Evolutionary conservation across 257 asterid species (phyloP).

Genomic region (Leonotis leonurus): DNA sequence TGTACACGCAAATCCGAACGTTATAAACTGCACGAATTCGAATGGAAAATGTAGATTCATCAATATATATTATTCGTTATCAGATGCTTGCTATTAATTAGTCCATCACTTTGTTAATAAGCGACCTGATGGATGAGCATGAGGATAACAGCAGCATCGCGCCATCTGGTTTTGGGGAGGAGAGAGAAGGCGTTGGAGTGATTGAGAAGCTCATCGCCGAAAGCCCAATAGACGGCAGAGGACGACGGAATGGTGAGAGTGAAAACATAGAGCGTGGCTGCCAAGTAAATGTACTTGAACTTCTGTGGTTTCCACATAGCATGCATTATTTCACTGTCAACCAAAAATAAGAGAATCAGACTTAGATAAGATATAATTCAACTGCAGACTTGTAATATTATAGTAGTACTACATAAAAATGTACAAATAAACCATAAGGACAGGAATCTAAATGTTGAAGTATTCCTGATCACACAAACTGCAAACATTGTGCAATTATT

Average conservation of each 20-base stretch:
- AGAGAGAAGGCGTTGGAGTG: conserved; percentile 78
- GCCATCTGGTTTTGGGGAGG: conserved; percentile 53
- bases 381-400: too few relatives aligned
- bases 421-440: too few relatives aligned
- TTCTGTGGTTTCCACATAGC: conserved; percentile 88
- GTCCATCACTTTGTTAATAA: too few relatives aligned
- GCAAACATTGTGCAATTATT: conserved; percentile 38
- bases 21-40: conserved; percentile 53
- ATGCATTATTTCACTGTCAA: conserved; percentile 64
- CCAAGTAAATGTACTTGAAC: conserved; percentile 64
- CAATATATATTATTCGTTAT: too few relatives aligned
- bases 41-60: too few relatives aligned
- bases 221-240: conserved; percentile 78
- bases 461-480: too few relatives aligned
- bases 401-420: too few relatives aligned
- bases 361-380: background rate
- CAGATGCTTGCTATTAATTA: too few relatives aligned
- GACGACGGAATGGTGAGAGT: conserved; percentile 78
- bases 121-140: conserved; percentile 87
- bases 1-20: conserved; percentile 86
- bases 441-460: too few relatives aligned
- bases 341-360: background rate
- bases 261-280: conserved; percentile 74
- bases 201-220: conserved; percentile 66
- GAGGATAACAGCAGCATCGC: conserved; percentile 69